A percentile compares a stretch with the other conserved stretches of the same genome.
These are phyloP conservation scores for Lachnum nothofagi DNA, from an alignment of 2,329 filamentous ascomycete species.

Conservation along the genomic window DNA sequence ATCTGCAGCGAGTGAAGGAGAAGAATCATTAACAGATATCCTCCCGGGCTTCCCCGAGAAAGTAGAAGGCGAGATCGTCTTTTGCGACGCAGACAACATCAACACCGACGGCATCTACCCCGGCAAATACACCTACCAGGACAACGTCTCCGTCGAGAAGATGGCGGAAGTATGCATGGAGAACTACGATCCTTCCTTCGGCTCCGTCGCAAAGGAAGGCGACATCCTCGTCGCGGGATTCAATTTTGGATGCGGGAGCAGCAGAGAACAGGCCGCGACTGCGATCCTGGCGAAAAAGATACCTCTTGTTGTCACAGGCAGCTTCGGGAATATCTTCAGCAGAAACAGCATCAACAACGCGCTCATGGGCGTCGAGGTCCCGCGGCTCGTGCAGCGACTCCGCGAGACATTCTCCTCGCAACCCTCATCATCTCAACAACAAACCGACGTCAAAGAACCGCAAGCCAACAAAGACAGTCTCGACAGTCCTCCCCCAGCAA, in stretches of 20 bases:
- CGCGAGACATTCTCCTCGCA: slow-evolving; percentile 51
- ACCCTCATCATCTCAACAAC: slow-evolving; percentile 25
- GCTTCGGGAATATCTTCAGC: slow-evolving; percentile 78
- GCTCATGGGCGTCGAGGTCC: slow-evolving; percentile 66
- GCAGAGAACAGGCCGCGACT: slow-evolving; percentile 82
- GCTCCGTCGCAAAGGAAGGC: slow-evolving; percentile 54
- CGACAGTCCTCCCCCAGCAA: slow-evolving; percentile 44
- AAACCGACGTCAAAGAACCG: slow-evolving; percentile 44
- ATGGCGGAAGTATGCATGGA: slow-evolving; percentile 92
- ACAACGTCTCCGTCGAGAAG: slow-evolving; percentile 66
- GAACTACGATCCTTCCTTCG: slow-evolving; percentile 80
- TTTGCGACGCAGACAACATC: slow-evolving; percentile 80
- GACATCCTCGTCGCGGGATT: slow-evolving; percentile 83
- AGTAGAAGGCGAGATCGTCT: slow-evolving; percentile 80
- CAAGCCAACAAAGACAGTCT: slow-evolving; percentile 45
- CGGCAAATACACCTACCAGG: slow-evolving; percentile 88
- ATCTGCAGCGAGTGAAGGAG: slow-evolving; percentile 27
- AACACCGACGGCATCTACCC: slow-evolving; percentile 93
- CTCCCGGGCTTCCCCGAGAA: slow-evolving; percentile 82
- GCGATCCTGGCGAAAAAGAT: slow-evolving; percentile 77
- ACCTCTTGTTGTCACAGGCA: slow-evolving; percentile 72
- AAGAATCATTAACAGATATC: slow-evolving; percentile 57
- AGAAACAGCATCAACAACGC: slow-evolving; percentile 78
- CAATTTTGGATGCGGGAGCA: slow-evolving; percentile 83
- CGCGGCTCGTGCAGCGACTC: slow-evolving; percentile 59